These are phyloP conservation scores for Nosema muscidifuracis DNA, from an alignment of 371 early-diverging fungal genomes.

Conservation along the genomic window DNA sequence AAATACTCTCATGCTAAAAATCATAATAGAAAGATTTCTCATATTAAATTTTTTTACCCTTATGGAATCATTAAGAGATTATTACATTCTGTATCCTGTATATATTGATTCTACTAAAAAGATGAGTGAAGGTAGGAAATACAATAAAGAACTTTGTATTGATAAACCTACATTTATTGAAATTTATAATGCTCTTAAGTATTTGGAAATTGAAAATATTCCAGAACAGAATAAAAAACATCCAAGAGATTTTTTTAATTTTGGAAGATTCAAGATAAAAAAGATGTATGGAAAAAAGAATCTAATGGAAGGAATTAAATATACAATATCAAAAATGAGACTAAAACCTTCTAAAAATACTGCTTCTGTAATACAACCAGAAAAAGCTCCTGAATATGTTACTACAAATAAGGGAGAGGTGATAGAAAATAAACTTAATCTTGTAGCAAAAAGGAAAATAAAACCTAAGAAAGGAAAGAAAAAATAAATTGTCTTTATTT, in stretches of 20 bases:
- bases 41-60: neutral
- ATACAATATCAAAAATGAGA: conserved; percentile 23
- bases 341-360: neutral
- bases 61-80: conserved; percentile 1
- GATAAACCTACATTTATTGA: conserved; percentile 24
- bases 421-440: conserved; percentile 41
- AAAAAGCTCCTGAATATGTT: neutral
- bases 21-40: too few relatives aligned
- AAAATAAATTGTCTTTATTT: conserved; percentile 8
- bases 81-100: conserved; percentile 49
- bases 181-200: conserved; percentile 42
- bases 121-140: conserved; percentile 44
- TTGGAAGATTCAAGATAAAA: conserved; percentile 48
- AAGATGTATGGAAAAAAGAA: conserved; percentile 37
- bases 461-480: conserved; percentile 36
- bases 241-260: conserved; percentile 32
- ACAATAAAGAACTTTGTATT: conserved; percentile 21
- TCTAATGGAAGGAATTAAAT: conserved; percentile 21
- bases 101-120: conserved; percentile 40
- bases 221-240: conserved; percentile 42
- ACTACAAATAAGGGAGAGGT: conserved; percentile 26
- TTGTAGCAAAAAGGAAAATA: conserved; percentile 41
- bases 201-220: conserved; percentile 28
- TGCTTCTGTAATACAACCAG: neutral
- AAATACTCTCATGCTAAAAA: too few relatives aligned